Evolutionary conservation across 2,329 filamentous ascomycete species (phyloP), one percentile per base, ranked within the genome.

Genomic region (Stachybotrys elegans): DNA sequence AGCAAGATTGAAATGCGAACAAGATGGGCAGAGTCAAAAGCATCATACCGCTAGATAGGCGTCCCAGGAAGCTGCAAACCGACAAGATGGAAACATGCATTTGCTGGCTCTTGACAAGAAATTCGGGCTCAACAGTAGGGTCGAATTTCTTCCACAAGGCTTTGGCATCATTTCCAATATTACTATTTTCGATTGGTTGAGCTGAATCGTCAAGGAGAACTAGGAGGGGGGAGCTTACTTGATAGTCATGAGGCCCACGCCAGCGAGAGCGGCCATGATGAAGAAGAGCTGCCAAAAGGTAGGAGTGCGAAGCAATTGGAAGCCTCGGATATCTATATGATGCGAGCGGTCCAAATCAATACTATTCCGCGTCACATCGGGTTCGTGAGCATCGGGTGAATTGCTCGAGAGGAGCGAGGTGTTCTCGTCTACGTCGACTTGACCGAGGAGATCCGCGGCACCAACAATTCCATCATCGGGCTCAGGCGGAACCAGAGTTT

Each of bases 221-320:
- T 20, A 7, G 13, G 42, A 40, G 22, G 22, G 17, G 17, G 35
- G 32, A 20, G 72, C 86, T 66, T 75, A 95, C 90, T 98, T 98
- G 68, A 98, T 98, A 1, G 92, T 97, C 93, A 98, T 98, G 52
- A 98, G 71, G 11, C 93, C 93, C 55, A 96, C 86, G 42, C 93
- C 93, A 5, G 90, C 89, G 49, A 97, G 72, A n/a, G 96, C 78
- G 31, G 84, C 90, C 78, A 98, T 88, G 53, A 95, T 82, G 45
- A 78, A 66, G 64, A 94, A 97, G 22, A 95, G 69, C 58, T 94
- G 86, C 90, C 91, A 97, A 65, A 97, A 98, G 52, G 94, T 86
- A 39, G 83, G 57, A 48, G 78, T 81, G 43, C 72, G 72, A 23
- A 95, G 68, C 59, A 98, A 75, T 14, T 78, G 76, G 58, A 89